phyloP scores from a whole-genome alignment of 73 alveolate genomes.

The Paramecium primaurelia region DNA sequence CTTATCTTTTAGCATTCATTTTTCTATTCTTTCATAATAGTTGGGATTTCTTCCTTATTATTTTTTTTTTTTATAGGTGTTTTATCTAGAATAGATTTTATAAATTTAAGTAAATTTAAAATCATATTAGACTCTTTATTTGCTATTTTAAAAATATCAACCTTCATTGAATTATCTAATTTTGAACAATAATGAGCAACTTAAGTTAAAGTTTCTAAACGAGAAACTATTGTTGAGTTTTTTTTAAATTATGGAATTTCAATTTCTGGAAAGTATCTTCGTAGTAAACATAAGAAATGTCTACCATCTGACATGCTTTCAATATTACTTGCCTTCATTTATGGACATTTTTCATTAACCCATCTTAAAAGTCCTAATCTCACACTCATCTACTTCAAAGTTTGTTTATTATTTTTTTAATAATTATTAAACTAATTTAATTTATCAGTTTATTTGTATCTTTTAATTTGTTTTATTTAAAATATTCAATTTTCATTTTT shows the following conservation, averaged over 20 bases:
- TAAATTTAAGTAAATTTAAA: neutral
- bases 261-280: neutral
- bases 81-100: neutral
- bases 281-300: neutral
- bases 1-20: neutral
- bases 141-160: neutral
- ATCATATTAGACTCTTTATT: neutral
- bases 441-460: neutral
- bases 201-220: neutral
- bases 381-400: slow-evolving; percentile 13
- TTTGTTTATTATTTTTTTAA: neutral
- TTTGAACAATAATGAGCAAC: neutral
- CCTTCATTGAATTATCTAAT: neutral
- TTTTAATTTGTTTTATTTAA: neutral
- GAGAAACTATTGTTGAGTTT: neutral
- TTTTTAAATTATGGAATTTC: neutral
- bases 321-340: neutral
- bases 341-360: slow-evolving; percentile 7
- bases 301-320: neutral
- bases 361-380: slow-evolving; percentile 8
- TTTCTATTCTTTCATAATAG: neutral
- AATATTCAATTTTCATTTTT: neutral
- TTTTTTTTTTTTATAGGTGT: neutral
- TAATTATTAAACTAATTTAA: neutral
- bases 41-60: neutral